Percentiles rank a stretch among this genome's conserved stretches.
Conservation (phyloP, 768 basidiomycete genomes). For the Lactifluus volemus region DNA sequence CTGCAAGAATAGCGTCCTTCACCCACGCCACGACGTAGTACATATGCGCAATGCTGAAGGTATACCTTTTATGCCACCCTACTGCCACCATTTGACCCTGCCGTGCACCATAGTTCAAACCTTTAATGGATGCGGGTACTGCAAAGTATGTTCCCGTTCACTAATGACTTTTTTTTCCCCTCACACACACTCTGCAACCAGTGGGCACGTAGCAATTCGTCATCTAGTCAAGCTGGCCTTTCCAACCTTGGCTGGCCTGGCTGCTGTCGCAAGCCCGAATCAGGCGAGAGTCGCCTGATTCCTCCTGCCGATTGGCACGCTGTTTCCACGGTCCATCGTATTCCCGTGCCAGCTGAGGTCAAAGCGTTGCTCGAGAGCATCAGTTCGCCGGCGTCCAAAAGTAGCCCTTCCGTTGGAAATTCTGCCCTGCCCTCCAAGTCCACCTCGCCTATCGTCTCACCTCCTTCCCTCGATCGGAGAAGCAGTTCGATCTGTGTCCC, state of each 20-base stretch:
- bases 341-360: conserved; percentile 66
- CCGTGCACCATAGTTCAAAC: conserved; percentile 47
- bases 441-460: conserved; percentile 17
- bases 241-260: conserved; percentile 81
- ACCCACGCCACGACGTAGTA: conserved; percentile 71
- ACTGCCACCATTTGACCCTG: conserved; percentile 15
- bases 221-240: conserved; percentile 45
- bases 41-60: conserved; percentile 87
- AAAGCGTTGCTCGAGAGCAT: conserved; percentile 54
- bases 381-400: conserved; percentile 28
- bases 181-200: conserved; percentile 27
- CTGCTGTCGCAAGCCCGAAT: conserved; percentile 70
- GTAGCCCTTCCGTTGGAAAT: conserved; percentile 19
- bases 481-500: conserved; percentile 21
- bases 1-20: conserved; percentile 63
- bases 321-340: conserved; percentile 64
- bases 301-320: conserved; percentile 73
- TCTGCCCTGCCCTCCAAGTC: conserved; percentile 4
- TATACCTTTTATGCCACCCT: conserved; percentile 27
- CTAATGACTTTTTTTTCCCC: not conserved
- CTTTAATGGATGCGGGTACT: conserved; percentile 83
- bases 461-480: conserved; percentile 20
- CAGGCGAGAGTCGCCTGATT: conserved; percentile 52
- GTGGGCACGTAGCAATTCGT: conserved; percentile 63
- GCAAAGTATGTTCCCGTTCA: conserved; percentile 53